phyloP scores from a whole-genome alignment of 371 early-diverging fungal genomes.

The Mycotypha africana region DNA sequence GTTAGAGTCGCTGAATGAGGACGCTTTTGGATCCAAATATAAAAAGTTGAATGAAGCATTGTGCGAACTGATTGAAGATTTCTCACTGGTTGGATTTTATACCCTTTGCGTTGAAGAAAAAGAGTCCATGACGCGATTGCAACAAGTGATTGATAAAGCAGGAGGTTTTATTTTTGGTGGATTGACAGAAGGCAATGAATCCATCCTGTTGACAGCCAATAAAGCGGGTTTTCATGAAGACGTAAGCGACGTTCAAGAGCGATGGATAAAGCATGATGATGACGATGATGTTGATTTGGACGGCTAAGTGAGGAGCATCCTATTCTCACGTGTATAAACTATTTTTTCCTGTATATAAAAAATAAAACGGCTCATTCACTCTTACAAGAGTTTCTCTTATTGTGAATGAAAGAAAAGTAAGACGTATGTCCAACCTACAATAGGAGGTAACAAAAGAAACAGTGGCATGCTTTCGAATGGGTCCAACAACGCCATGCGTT shows the following conservation, averaged over 20 bases:
- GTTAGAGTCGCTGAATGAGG: conserved; percentile 67
- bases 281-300: conserved; percentile 1
- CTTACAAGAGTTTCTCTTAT: no score
- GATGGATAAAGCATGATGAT: conserved; percentile 41
- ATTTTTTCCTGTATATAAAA: no score
- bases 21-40: conserved; percentile 62
- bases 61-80: conserved; percentile 89
- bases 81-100: conserved; percentile 84
- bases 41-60: conserved; percentile 74
- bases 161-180: conserved; percentile 91
- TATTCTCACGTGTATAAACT: no score
- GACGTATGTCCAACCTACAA: no score
- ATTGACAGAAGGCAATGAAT: conserved; percentile 74
- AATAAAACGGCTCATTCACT: background rate
- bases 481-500: no score
- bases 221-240: conserved; percentile 45
- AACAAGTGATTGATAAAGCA: conserved; percentile 84
- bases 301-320: no score
- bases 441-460: no score
- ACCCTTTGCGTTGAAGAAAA: conserved; percentile 88
- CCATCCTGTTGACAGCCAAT: conserved; percentile 66
- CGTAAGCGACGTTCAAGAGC: conserved; percentile 61
- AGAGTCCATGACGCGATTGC: conserved; percentile 70
- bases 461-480: no score
- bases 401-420: no score